Conservation (phyloP, 192 early-diverging fungal species). For the Spinellus fusiger region DNA sequence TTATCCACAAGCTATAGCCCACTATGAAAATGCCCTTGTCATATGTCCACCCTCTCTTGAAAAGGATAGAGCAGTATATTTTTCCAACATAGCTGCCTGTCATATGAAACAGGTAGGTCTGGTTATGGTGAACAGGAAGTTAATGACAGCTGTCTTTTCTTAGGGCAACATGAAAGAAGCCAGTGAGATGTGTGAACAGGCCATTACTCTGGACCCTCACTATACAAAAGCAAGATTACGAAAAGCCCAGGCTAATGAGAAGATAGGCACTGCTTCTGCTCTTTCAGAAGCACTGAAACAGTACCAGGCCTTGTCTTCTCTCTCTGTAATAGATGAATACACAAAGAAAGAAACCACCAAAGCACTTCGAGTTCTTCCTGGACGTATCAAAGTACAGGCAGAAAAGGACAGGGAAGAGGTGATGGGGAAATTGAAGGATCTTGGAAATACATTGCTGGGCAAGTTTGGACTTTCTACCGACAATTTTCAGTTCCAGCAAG, state of each 20-base stretch:
- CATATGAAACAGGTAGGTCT: conserved; percentile 46
- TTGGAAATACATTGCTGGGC: conserved; percentile 69
- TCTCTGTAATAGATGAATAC: conserved; percentile 6
- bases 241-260: conserved; percentile 56
- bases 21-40: conserved; percentile 12
- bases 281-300: conserved; percentile 41
- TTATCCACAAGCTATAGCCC: conserved; percentile 27
- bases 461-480: conserved; percentile 68
- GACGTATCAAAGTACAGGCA: conserved; percentile 35
- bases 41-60: conserved; percentile 1
- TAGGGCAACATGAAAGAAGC: conserved; percentile 36
- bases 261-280: conserved; percentile 40
- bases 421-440: conserved; percentile 66
- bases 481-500: conserved; percentile 63
- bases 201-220: conserved; percentile 45
- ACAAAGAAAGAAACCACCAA: conserved; percentile 14
- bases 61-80: conserved; percentile 50
- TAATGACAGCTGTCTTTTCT: not conserved
- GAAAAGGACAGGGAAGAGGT: conserved; percentile 68
- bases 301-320: conserved; percentile 8
- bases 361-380: conserved; percentile 35
- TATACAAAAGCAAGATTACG: conserved; percentile 56
- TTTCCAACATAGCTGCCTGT: conserved; percentile 62
- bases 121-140: not conserved
- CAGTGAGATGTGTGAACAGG: conserved; percentile 34